Evolutionary conservation across 306 rosid genomes (phyloP).

Genomic region (Cucumis cinereus): DNA sequence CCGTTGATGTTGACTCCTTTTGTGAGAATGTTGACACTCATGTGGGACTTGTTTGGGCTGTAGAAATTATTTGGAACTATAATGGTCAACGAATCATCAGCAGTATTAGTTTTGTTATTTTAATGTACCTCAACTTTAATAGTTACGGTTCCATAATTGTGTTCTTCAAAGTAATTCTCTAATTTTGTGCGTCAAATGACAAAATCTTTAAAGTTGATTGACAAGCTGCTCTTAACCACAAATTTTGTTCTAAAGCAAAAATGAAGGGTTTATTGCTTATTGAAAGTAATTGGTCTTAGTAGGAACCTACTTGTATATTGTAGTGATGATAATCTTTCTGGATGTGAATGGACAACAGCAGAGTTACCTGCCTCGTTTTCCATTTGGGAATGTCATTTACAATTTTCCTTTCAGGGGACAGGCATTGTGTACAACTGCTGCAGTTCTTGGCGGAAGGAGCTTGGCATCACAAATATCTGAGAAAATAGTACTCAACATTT

Average conservation of each 20-base stretch:
- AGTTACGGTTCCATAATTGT: background rate
- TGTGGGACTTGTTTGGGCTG: background rate
- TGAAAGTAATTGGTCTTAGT: background rate
- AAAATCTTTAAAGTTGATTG: background rate
- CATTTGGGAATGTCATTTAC: background rate
- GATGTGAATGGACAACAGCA: background rate
- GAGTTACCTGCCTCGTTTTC: background rate
- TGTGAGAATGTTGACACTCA: background rate
- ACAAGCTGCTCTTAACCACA: background rate
- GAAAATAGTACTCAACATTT: constrained; percentile 37
- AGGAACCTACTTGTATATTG: background rate
- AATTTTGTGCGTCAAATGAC: background rate
- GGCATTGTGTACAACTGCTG: constrained; percentile 79
- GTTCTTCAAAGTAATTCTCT: background rate
- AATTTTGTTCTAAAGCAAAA: background rate
- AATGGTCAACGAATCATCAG: background rate
- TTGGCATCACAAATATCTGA: constrained; percentile 94
- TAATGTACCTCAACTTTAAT: background rate
- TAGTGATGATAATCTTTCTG: background rate
- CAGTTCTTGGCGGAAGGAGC: constrained; percentile 87
- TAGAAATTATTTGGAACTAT: background rate
- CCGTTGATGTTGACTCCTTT: background rate
- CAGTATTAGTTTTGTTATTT: background rate
- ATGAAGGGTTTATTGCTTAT: background rate
- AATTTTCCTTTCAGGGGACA: constrained; percentile 49